Conservation (phyloP, 2,329 filamentous ascomycete species). For the Beauveria sp. region DNA sequence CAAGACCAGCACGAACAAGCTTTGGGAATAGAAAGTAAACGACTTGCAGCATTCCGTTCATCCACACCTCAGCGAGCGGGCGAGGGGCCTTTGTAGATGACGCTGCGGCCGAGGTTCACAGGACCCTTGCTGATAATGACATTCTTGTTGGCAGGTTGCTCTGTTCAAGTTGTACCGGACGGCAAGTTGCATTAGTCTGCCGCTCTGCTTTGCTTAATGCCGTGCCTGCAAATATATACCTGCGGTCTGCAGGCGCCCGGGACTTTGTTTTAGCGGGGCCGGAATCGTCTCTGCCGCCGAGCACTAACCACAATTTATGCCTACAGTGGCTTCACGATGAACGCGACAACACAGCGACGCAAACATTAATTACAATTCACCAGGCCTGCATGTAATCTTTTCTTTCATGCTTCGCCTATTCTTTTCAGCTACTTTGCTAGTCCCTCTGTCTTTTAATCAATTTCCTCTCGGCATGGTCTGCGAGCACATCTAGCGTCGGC, state of each 20-base stretch:
- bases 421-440: neutral
- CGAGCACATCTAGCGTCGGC: neutral
- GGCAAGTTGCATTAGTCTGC: too few species aligned
- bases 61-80: neutral
- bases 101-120: neutral
- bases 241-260: conserved; percentile 6
- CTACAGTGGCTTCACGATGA: neutral
- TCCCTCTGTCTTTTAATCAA: neutral
- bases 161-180: too few species aligned
- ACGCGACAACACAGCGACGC: neutral
- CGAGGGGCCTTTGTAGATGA: neutral
- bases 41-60: neutral
- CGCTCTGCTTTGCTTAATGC: neutral
- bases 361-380: neutral
- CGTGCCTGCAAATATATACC: neutral
- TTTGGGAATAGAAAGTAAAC: neutral
- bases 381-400: neutral
- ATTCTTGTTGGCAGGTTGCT: too few species aligned
- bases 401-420: neutral
- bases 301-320: neutral
- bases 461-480: conserved; percentile 2
- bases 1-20: neutral
- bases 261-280: conserved; percentile 17
- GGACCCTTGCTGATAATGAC: too few species aligned
- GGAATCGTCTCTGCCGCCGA: neutral